A percentile compares a stretch with the other conserved stretches of the same genome.
phyloP scores from a whole-genome alignment of 805 yeast genomes.

The Wilhelminamyces savonicus region DNA sequence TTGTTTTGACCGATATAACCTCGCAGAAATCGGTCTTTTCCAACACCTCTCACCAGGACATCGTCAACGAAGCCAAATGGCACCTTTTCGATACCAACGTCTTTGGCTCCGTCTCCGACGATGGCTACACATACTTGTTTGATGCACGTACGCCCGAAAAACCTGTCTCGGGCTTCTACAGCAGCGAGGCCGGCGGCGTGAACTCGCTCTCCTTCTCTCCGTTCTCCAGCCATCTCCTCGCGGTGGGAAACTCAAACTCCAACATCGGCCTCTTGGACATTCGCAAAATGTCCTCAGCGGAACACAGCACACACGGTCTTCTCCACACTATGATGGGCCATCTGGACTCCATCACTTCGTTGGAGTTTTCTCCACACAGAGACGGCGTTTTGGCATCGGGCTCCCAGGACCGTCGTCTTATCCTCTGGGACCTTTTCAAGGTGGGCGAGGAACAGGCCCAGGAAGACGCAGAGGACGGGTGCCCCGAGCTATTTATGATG shows the following conservation, averaged over 20 bases:
- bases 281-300: slow-evolving; percentile 31
- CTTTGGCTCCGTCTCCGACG: slow-evolving; percentile 75
- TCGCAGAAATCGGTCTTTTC: slow-evolving; percentile 6
- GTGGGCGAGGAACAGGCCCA: slow-evolving; percentile 82
- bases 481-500: slow-evolving; percentile 83
- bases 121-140: slow-evolving; percentile 45
- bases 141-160: slow-evolving; percentile 41
- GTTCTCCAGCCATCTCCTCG: slow-evolving; percentile 52
- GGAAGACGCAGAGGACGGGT: slow-evolving; percentile 88
- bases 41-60: slow-evolving; percentile 39
- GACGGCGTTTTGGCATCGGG: slow-evolving; percentile 79
- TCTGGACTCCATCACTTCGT: slow-evolving; percentile 58
- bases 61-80: slow-evolving; percentile 77
- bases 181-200: slow-evolving; percentile 34
- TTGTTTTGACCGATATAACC: slow-evolving; percentile 54
- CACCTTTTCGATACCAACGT: slow-evolving; percentile 43
- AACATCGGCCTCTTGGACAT: slow-evolving; percentile 61
- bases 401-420: slow-evolving; percentile 69
- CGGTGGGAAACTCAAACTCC: slow-evolving; percentile 66
- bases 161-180: slow-evolving; percentile 20
- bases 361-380: slow-evolving; percentile 72
- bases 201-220: slow-evolving; percentile 64
- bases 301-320: slow-evolving; percentile 16
- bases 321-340: slow-evolving; percentile 80
- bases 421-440: slow-evolving; percentile 72